Conservation (phyloP, 1,284 basidiomycete species). For the Cutaneotrichosporon cyanovorans region DNA sequence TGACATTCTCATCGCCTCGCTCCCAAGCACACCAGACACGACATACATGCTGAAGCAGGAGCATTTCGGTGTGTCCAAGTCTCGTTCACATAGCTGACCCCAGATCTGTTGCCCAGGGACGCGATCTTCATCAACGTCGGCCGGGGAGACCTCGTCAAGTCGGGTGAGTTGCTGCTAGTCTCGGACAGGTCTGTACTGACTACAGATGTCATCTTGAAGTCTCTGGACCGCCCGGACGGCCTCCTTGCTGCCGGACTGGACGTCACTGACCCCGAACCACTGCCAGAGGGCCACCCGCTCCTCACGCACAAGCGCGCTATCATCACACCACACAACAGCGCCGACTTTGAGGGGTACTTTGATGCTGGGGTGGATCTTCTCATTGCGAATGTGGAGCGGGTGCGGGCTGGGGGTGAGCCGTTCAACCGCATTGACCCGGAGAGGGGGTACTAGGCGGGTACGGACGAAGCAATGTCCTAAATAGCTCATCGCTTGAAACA, state of each 20-base stretch:
- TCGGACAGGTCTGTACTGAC: neutral
- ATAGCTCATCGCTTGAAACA: too few species aligned
- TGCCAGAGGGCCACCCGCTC: constrained; percentile 37
- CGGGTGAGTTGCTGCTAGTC: constrained; percentile 20
- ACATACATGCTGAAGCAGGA: constrained; percentile 27
- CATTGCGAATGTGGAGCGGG: constrained; percentile 41
- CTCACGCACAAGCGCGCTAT: constrained; percentile 38
- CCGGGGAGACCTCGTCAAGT: constrained; percentile 38
- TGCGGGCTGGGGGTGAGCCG: constrained; percentile 28
- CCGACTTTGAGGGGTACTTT: constrained; percentile 34
- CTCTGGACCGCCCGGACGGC: constrained; percentile 12
- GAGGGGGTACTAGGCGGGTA: constrained; percentile 36
- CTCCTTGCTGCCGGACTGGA: constrained; percentile 39
- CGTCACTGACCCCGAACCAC: constrained; percentile 46
- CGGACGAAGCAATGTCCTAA: too few species aligned
- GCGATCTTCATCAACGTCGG: constrained; percentile 45
- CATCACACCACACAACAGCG: constrained; percentile 40
- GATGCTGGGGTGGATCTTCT: constrained; percentile 40
- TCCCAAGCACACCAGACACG: constrained; percentile 40
- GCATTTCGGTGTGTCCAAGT: constrained; percentile 15
- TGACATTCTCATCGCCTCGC: constrained; percentile 38
- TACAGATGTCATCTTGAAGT: constrained; percentile 2
- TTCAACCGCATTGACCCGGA: constrained; percentile 38
- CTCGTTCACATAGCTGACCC: neutral
- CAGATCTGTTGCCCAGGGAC: constrained; percentile 28